Percentiles rank a stretch among this genome's conserved stretches.
Conservation (phyloP, 2,329 filamentous ascomycete species). For the Sclerotinia subarctica region DNA sequence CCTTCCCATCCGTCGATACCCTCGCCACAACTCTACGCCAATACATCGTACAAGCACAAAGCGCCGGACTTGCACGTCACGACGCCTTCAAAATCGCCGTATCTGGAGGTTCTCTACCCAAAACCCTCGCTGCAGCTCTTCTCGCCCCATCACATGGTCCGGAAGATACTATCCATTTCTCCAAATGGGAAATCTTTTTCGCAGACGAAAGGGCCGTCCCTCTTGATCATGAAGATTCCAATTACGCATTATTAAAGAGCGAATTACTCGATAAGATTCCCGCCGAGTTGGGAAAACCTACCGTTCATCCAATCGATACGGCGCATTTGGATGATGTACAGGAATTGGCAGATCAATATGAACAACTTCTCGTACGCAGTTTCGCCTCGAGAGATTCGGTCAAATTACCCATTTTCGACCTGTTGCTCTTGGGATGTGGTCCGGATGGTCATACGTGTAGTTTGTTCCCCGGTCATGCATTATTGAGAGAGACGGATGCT, state of each 20-base stretch:
- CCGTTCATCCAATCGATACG: slow-evolving; percentile 75
- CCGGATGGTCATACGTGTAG: slow-evolving; percentile 98
- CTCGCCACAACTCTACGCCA: slow-evolving; percentile 75
- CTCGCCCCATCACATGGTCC: slow-evolving; percentile 51
- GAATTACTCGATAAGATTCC: slow-evolving; percentile 90
- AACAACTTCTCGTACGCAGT: slow-evolving; percentile 76
- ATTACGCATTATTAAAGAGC: slow-evolving; percentile 82
- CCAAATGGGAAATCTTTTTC: slow-evolving; percentile 97
- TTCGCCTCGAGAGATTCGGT: slow-evolving; percentile 94
- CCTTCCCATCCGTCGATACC: slow-evolving; percentile 66
- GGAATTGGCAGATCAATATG: slow-evolving; percentile 91
- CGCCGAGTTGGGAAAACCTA: slow-evolving; percentile 57
- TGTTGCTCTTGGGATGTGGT: slow-evolving; percentile 88
- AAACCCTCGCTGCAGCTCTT: slow-evolving; percentile 80
- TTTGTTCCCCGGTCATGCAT: slow-evolving; percentile 84
- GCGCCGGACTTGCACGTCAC: slow-evolving; percentile 75
- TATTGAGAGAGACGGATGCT: slow-evolving; percentile 80
- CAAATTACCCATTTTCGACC: slow-evolving; percentile 90
- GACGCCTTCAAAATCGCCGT: slow-evolving; percentile 85
- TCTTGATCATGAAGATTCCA: slow-evolving; percentile 88
- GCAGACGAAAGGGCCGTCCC: slow-evolving; percentile 95
- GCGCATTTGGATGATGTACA: slow-evolving; percentile 69
- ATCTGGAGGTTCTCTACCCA: slow-evolving; percentile 89
- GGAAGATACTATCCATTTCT: slow-evolving; percentile 68
- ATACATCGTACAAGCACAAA: slow-evolving; percentile 81